Evolutionary conservation across 805 yeast species (phyloP), one percentile per base, ranked within the genome.

Genomic region (Metschnikowia amazonensis): DNA sequence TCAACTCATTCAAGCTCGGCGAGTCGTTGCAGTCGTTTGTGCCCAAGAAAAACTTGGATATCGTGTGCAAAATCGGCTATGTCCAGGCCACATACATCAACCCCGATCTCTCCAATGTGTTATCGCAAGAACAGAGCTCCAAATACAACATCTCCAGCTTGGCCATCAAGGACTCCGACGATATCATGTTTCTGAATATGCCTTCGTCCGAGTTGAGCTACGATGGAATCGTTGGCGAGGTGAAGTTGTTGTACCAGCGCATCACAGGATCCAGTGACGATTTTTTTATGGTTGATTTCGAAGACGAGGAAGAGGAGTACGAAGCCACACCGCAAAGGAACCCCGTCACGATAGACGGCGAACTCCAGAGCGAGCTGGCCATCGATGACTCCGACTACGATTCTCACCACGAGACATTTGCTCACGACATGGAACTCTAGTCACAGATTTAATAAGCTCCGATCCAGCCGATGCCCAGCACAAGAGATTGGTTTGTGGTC

Each of bases 231-330:
- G 79, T 92, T 16, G 81, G 90, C 2, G 94, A 89, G 49, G 89
- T 90, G 5, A 85, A 81, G 60, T 69, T 79, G 17, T 62, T 92
- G 34, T 92, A 88, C 63, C 82, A 80, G 49, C 74, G 76, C 46
- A 82, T 92, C 50, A 95, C 94, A 9, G 98, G 98, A 8, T 79
- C 95, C 1, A 94, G 86, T 61, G 97, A 92, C 57, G 98, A 92
- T 66, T 94, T 94, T 69, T 92, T 92, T 61, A 96, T 89, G 63
- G 87, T 92, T 34, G 98, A 92, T 65, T 92, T 92, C 60, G 97
- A 92, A 65, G 98, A 92, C 63, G 97, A 89, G 17, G 96, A 86
- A 36, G 90, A 82, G 29, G 74, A 71, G 4, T 57, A 59, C 39
- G 39, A 30, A 16, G 38, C 34, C n/a, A 11, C 35, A 4, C 14